phyloP scores from a whole-genome alignment of 768 basidiomycete species.

The Trametes elegans region DNA sequence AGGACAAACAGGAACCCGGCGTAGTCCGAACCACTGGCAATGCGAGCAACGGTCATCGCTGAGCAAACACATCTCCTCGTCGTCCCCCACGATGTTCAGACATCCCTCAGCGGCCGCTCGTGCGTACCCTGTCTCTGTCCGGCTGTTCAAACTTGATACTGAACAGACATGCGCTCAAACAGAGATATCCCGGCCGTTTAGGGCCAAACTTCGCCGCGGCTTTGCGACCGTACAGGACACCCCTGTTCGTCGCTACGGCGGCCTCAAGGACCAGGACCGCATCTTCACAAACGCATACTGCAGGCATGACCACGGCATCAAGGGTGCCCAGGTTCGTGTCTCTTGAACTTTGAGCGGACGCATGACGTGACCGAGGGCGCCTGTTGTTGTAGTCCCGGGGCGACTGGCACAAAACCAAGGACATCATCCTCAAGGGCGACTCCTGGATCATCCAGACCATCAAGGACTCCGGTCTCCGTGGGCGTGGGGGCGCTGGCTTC shows the following conservation, averaged over 20 bases:
- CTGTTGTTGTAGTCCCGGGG: slow-evolving; percentile 70
- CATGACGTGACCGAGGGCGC: slow-evolving; percentile 6
- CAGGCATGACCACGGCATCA: slow-evolving; percentile 87
- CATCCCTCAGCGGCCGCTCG: slow-evolving; percentile 27
- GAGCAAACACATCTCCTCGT: slow-evolving; percentile 22
- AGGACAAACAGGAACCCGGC: slow-evolving; percentile 14
- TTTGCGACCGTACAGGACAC: slow-evolving; percentile 79
- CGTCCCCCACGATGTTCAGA: slow-evolving; percentile 31
- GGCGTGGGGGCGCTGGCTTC: slow-evolving; percentile 96
- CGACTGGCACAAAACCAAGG: slow-evolving; percentile 98
- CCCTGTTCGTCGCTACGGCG: slow-evolving; percentile 91
- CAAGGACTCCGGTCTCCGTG: slow-evolving; percentile 94
- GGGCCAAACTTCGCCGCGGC: slow-evolving; percentile 30
- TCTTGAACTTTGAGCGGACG: no score
- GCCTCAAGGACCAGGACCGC: slow-evolving; percentile 90
- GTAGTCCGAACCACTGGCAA: slow-evolving; percentile 17
- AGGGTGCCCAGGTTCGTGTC: slow-evolving; percentile 77
- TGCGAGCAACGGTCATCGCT: slow-evolving; percentile 9
- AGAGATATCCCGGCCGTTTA: slow-evolving; percentile 30
- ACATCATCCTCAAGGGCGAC: slow-evolving; percentile 93
- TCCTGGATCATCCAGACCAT: slow-evolving; percentile 96
- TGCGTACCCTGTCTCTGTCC: slow-evolving; percentile 13
- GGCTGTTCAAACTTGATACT: neutral
- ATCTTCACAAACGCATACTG: slow-evolving; percentile 92
- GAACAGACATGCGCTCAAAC: neutral